These are phyloP conservation scores for Didymella arachidicola DNA, from an alignment of 2,329 filamentous ascomycete species.

Conservation along the genomic window DNA sequence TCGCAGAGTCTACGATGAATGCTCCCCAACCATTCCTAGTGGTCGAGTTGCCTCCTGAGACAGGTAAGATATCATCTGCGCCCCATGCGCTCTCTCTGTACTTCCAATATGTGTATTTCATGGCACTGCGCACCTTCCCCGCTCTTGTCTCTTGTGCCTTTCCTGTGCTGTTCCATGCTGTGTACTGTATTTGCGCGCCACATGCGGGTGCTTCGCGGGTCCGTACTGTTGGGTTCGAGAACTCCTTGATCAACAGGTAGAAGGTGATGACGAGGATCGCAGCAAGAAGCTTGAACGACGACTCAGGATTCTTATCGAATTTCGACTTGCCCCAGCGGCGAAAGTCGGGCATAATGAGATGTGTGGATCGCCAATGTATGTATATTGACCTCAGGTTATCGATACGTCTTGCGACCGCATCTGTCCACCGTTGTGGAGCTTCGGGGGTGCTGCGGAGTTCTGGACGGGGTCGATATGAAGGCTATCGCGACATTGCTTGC, in stretches of 20 bases:
- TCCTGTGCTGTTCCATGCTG: constrained; percentile 47
- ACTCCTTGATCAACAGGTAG: constrained; percentile 52
- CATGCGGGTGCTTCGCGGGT: constrained; percentile 18
- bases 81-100: constrained; percentile 53
- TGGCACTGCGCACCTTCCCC: constrained; percentile 47
- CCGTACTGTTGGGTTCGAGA: constrained; percentile 43
- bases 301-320: constrained; percentile 51
- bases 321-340: constrained; percentile 49
- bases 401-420: constrained; percentile 33
- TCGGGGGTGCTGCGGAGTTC: constrained; percentile 24
- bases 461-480: background rate
- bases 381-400: constrained; percentile 28
- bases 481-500: constrained; percentile 5
- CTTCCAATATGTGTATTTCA: constrained; percentile 52
- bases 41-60: constrained; percentile 46
- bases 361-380: constrained; percentile 18
- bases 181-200: constrained; percentile 46
- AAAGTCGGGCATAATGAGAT: constrained; percentile 44
- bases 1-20: constrained; percentile 53
- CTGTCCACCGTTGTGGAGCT: constrained; percentile 31
- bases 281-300: constrained; percentile 53
- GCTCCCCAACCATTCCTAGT: constrained; percentile 54
- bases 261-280: constrained; percentile 51
- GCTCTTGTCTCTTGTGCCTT: constrained; percentile 47
- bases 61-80: constrained; percentile 51